Conservation (phyloP, 139 green algal genomes). For the Astrephomene gubernaculifera region DNA sequence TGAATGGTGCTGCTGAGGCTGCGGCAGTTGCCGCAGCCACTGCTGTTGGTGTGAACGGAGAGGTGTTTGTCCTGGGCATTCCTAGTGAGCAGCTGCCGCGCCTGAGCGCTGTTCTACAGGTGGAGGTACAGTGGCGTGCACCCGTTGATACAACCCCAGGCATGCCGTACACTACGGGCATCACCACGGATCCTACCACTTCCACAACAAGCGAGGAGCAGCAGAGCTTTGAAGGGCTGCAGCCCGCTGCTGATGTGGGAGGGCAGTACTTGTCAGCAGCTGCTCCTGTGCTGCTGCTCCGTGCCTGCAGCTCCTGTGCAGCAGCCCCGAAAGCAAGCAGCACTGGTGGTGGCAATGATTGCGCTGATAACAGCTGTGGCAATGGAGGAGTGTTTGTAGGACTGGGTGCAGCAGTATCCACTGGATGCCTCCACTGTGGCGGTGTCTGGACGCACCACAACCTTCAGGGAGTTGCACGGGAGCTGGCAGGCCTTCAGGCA, state of each 20-base stretch:
- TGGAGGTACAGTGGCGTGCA: too few relatives aligned
- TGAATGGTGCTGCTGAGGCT: too few relatives aligned
- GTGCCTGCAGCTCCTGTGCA: neutral
- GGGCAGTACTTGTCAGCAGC: neutral
- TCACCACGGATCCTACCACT: too few relatives aligned
- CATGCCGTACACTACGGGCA: too few relatives aligned
- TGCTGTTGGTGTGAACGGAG: neutral
- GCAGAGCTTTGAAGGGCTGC: too few relatives aligned
- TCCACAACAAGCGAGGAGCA: too few relatives aligned
- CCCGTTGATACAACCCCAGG: too few relatives aligned
- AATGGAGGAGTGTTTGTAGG: too few relatives aligned
- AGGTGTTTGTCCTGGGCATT: too few relatives aligned
- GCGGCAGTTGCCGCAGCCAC: neutral
- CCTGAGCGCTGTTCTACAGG: conserved; percentile 7
- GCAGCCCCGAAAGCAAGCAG: too few relatives aligned
- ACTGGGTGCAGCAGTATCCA: neutral
- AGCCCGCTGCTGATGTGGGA: too few relatives aligned
- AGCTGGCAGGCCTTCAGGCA: neutral
- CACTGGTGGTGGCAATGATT: neutral
- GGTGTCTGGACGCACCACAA: too few relatives aligned
- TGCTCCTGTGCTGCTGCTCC: conserved; percentile 28
- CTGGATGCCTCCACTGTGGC: neutral
- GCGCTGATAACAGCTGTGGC: neutral
- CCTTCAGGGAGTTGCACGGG: neutral
- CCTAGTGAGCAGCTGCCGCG: neutral